phyloP scores from a whole-genome alignment of 192 early-diverging fungal genomes.

The Umbelopsis isabellina region DNA sequence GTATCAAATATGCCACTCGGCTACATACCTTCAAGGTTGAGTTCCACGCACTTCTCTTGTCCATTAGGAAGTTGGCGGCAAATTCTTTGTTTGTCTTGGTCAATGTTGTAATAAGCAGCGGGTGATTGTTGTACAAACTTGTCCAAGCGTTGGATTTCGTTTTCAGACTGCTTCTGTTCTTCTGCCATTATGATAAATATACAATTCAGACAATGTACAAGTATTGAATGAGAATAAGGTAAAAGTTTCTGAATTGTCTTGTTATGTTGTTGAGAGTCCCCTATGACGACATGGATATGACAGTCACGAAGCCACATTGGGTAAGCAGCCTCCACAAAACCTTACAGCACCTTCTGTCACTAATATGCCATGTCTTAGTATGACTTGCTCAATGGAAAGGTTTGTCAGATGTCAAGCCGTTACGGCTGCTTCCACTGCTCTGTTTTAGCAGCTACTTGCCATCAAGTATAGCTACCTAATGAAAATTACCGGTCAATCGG shows the following conservation, averaged over 20 bases:
- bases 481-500: too few relatives aligned
- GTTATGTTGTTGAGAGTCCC: neutral
- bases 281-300: constrained; percentile 9
- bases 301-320: constrained; percentile 11
- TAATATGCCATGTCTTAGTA: too few relatives aligned
- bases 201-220: neutral
- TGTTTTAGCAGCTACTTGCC: too few relatives aligned
- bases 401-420: too few relatives aligned
- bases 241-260: neutral
- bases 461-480: too few relatives aligned
- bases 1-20: too few relatives aligned
- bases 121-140: constrained; percentile 42
- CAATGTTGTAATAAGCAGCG: constrained; percentile 40
- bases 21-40: constrained; percentile 46
- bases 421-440: too few relatives aligned
- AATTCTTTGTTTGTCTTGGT: constrained; percentile 38
- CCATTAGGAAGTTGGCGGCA: constrained; percentile 32
- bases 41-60: constrained; percentile 40
- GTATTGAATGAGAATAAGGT: neutral
- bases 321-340: neutral
- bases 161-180: constrained; percentile 18
- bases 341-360: too few relatives aligned
- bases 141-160: constrained; percentile 32
- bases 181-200: neutral
- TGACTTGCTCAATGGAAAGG: too few relatives aligned